Evolutionary conservation across 2,329 filamentous ascomycete species (phyloP), one percentile per base, ranked within the genome.

Genomic region (Botryotinia convoluta): DNA sequence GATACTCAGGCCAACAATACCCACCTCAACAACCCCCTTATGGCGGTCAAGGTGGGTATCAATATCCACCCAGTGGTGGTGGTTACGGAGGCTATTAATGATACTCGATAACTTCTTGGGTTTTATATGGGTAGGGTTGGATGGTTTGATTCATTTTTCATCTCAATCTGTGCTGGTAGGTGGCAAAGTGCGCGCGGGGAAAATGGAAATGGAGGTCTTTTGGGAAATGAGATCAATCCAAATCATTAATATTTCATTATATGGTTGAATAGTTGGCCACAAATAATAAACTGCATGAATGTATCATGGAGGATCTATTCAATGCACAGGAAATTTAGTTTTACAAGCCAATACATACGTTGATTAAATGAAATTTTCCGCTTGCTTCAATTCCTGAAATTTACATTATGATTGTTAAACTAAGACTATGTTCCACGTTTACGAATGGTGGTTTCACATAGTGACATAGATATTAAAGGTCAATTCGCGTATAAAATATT

Each of bases 21-120:
- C 76, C 73, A 2, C 72, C 74, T 37, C 75, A 77, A 22, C 77
- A 77, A 59, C 74, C 75, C 29, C 75, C 75, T 45, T 74, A 76
- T 72, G 74, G 73, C 35, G 70, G 72, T 2, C 62, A 65, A 48
- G 63, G 70, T 57, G 64, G 64, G 14, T 63, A 72, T 65, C 62
- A 72, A 45, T 57, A 65, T 26, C 70, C 70, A 42, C 37, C 35
- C 12, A 26, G 48, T 59, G 62, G 71, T 61, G 39, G 62, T 59
- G 71, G 62, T 26, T 69, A 72, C 48, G 61, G 71, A 32, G 39
- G 68, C 32, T 69, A 45, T n/a, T 69, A 61, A n/a, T 5, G 20
- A 14, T 20, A 7, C 22, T n/a, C 42, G n/a, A 61, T 20, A 8
- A 32, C 20, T 35, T 69, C 14, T 61, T 69, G 20, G 39, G 26